Base-by-base conservation (phyloP, 108 stramenopile species). In the Stephanodiscus triporus region DNA sequence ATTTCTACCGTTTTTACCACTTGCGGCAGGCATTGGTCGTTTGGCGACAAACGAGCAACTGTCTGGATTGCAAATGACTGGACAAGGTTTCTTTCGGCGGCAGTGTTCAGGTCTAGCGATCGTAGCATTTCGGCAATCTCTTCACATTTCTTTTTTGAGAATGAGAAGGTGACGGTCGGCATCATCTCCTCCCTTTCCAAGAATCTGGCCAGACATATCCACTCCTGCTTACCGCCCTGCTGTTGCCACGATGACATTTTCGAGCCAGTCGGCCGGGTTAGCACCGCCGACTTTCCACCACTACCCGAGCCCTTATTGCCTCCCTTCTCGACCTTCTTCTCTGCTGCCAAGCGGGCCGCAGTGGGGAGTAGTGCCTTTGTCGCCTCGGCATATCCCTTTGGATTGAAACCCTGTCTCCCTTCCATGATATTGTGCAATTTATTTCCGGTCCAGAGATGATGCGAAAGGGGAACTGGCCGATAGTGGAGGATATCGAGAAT, bases 151-250 rank as follows among this genome's bases (percentile, higher is more conserved):
- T 93, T 96, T 68, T 97, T 97, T 30, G 93, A 96, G 71, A 99
- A 98, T n/a, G 93, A 91, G 72, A 99, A 99, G n/a, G 97, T 88
- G 7, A 99, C 97, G 3, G 91, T 95, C 8, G 99, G 99, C 63
- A 93, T 91, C 10, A 98, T 80, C 19, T 90, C 89, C 64, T 97
- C 90, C 67, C 91, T 77, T 47, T 93, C 89, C 23, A 99, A 82
- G 70, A 74, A 85, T 43, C 90, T 82, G 7, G 95, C 63, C 36
- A 99, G 71, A 16, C 89, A 87, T 60, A 86, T 84, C 94, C 94
- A 95, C 36, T 95, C 81, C 47, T 87, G 81, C 71, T 91, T 92
- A 56, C 70, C 84, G 59, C 93, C 91, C 73, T 90, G 86, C 47
- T 88, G 88, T 64, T 92, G 89, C 91, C 94, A 88, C 22, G 87